phyloP scores from a whole-genome alignment of 371 early-diverging fungal genomes.

The Mortierella sp. region DNA sequence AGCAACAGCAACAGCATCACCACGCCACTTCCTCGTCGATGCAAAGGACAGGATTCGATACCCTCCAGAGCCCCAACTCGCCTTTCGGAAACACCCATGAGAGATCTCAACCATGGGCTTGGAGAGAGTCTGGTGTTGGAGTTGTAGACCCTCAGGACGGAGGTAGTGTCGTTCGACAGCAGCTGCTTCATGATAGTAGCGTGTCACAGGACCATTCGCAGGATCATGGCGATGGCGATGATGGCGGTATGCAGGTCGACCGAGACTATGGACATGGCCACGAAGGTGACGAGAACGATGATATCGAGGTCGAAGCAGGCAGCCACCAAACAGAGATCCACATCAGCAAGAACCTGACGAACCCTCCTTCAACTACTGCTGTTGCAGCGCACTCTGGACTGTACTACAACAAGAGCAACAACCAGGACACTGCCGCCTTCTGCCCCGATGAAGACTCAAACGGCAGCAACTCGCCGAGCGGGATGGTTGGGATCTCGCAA shows the following conservation, averaged over 20 bases:
- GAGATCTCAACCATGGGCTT: slow-evolving; percentile 1
- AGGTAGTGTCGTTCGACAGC: not conserved
- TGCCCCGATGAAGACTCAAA: not conserved
- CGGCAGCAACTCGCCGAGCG: slow-evolving; percentile 10
- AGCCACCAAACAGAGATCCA: not conserved
- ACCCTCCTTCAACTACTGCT: not conserved
- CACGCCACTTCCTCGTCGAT: not conserved
- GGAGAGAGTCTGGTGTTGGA: not conserved
- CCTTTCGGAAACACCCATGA: not conserved
- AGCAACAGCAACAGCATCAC: not conserved
- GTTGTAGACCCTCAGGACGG: not conserved
- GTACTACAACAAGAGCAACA: not conserved
- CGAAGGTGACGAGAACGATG: not conserved
- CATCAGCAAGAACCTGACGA: not conserved
- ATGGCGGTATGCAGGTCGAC: slow-evolving; percentile 13
- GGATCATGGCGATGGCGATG: not conserved
- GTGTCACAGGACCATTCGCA: not conserved
- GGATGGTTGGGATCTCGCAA: slow-evolving; percentile 19
- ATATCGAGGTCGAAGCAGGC: not conserved
- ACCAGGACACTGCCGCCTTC: not conserved
- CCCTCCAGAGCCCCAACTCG: not conserved
- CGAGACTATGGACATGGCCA: not conserved
- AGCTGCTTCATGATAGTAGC: not conserved
- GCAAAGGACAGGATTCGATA: not conserved
- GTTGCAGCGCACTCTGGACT: not conserved